Evolutionary conservation across 1,139 yeast species (phyloP).

Genomic region (Petasospora fabianii): DNA sequence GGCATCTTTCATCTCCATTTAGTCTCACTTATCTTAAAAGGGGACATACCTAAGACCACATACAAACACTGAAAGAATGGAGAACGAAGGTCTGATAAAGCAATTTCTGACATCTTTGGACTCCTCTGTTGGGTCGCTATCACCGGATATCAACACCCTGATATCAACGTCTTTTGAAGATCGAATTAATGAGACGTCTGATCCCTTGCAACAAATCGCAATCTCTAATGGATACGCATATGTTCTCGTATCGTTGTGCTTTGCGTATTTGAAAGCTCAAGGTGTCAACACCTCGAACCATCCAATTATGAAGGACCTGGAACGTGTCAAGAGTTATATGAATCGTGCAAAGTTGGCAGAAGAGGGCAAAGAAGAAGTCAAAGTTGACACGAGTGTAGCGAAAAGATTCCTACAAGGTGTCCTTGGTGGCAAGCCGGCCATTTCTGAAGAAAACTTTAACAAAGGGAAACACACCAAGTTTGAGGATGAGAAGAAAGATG

Average conservation of each 20-base stretch:
- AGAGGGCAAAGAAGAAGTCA: slow-evolving; percentile 16
- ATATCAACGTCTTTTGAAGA: slow-evolving; percentile 28
- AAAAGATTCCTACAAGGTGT: slow-evolving; percentile 41
- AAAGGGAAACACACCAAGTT: slow-evolving; percentile 60
- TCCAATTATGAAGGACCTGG: slow-evolving; percentile 66
- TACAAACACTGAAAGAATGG: slow-evolving; percentile 33
- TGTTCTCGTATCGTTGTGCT: slow-evolving; percentile 38
- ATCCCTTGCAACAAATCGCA: slow-evolving; percentile 30
- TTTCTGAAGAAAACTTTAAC: slow-evolving; percentile 53
- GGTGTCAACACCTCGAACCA: slow-evolving; percentile 59
- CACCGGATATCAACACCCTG: slow-evolving; percentile 28
- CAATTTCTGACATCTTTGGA: slow-evolving; percentile 32
- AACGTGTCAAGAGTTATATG: slow-evolving; percentile 68
- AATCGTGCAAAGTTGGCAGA: slow-evolving; percentile 50
- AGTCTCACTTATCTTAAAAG: too few relatives aligned
- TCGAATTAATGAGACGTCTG: slow-evolving; percentile 25
- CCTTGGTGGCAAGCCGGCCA: slow-evolving; percentile 58
- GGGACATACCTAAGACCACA: too few relatives aligned
- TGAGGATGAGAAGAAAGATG: slow-evolving; percentile 27
- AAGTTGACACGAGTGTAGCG: slow-evolving; percentile 32
- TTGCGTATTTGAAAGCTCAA: slow-evolving; percentile 55
- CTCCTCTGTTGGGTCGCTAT: slow-evolving; percentile 24
- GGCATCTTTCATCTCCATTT: too few relatives aligned
- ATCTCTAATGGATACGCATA: slow-evolving; percentile 32
- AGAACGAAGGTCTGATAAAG: slow-evolving; percentile 36